Percentiles rank a stretch among this genome's conserved stretches.
These are phyloP conservation scores for Fragilariopsis cylindrus DNA, from an alignment of 108 stramenopile genomes.

Conservation along the genomic window DNA sequence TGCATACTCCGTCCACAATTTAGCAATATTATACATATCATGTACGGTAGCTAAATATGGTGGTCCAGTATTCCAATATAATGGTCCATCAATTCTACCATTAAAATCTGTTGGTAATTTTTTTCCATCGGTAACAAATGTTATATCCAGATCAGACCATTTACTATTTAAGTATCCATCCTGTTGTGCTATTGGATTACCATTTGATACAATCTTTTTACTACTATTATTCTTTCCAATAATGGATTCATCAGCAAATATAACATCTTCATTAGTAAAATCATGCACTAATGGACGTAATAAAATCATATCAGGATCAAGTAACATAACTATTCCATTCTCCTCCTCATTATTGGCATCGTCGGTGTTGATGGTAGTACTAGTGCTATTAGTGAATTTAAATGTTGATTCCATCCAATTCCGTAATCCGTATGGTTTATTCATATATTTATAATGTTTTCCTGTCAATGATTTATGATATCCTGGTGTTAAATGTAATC, in stretches of 20 bases:
- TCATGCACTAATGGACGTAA: conserved; percentile 67
- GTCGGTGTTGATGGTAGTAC: not conserved
- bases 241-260: not conserved
- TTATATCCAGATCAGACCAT: conserved; percentile 44
- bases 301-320: conserved; percentile 94
- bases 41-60: conserved; percentile 84
- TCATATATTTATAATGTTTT: conserved; percentile 72
- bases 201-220: conserved; percentile 42
- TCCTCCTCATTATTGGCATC: conserved; percentile 17
- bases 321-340: conserved; percentile 61
- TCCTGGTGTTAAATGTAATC: conserved; percentile 68
- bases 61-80: conserved; percentile 82
- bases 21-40: conserved; percentile 80
- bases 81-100: conserved; percentile 33
- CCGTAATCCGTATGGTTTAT: conserved; percentile 83
- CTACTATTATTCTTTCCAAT: not conserved
- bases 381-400: conserved; percentile 2
- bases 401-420: conserved; percentile 54
- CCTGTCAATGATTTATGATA: not conserved
- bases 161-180: conserved; percentile 66
- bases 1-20: conserved; percentile 63
- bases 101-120: conserved; percentile 46
- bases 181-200: conserved; percentile 73
- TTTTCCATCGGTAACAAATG: conserved; percentile 25
- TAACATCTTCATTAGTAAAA: conserved; percentile 26